Evolutionary conservation across 2,329 filamentous ascomycete genomes (phyloP), one percentile per base, ranked within the genome.

Genomic region (Arthrocladium fulminans): DNA sequence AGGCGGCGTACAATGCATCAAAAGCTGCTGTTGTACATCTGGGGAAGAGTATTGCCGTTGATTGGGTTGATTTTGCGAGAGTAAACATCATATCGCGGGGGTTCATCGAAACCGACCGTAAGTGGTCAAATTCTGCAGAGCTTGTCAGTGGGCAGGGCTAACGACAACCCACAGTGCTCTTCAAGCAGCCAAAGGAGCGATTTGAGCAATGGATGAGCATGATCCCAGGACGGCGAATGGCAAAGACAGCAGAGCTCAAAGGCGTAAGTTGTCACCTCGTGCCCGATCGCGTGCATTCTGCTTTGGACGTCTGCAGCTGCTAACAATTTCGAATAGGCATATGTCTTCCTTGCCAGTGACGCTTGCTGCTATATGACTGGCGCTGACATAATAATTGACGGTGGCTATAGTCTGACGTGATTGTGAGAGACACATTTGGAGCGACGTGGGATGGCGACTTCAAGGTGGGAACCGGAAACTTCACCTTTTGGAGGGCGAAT

Each of bases 201-300:
- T 24, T 22, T 37, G 3, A 10, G 43, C 24, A 24, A 38, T 89
- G 86, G 83, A 80, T 79, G 62, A 79, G 81, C 60, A 89, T 85
- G 75, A 89, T 84, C 35, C 85, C 85, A 9, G 84, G 90, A 80
- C 84, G 80, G 68, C 63, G 86, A 54, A 83, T 88, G 61, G 87
- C 83, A 7, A 73, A 81, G 47, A 58, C 60, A 38, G 12, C 74
- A 50, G 72, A 75, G 38, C 69, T 76, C 19, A 71, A 69, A 56
- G 71, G 70, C 9, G 29, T 32, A 32, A 9, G 29, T 32, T 32
- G 9, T 32, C n/a, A n/a, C n/a, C n/a, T 9, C 29, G n/a, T 9
- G 9, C 9, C n/a, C 29, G 9, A 32, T n/a, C 9, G 9, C 29
- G 29, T 9, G 9, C 29, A 32, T 32, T 32, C 9, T n/a, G 29